Conservation (phyloP, 345 rosid genomes). For the Ceriops decandra region DNA sequence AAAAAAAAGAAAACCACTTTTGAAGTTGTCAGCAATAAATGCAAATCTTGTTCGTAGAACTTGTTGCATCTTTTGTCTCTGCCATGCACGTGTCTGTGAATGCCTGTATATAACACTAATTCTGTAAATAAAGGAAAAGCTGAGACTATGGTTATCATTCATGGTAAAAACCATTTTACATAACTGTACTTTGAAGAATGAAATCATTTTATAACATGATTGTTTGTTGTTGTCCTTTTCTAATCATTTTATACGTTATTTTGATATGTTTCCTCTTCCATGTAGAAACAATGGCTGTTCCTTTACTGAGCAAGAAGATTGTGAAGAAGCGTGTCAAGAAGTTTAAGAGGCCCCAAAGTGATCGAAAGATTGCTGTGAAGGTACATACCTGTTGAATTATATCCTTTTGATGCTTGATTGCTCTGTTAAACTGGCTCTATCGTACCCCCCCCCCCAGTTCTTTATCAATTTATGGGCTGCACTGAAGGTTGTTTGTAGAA, state of each 20-base stretch:
- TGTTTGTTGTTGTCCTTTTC: no score
- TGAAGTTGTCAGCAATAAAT: no score
- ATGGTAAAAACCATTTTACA: no score
- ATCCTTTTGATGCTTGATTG: not conserved
- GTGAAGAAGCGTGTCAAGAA: conserved; percentile 67
- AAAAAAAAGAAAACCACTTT: no score
- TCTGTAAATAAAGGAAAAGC: no score
- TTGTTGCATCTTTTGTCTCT: no score
- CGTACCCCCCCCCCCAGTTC: not conserved
- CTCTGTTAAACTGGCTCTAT: not conserved
- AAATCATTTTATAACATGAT: no score
- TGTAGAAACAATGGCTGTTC: conserved; percentile 53
- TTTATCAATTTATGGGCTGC: not conserved
- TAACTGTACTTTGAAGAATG: no score
- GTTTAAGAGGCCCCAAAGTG: conserved; percentile 68
- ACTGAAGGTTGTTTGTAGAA: not conserved
- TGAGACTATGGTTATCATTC: no score
- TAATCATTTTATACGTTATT: not conserved
- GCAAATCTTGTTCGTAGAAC: no score
- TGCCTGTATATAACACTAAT: no score
- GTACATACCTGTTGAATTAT: conserved; percentile 9
- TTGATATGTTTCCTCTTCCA: not conserved
- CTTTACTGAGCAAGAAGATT: conserved; percentile 53
- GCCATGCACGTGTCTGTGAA: no score
- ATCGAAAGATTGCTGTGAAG: conserved; percentile 56